Percentiles rank a stretch among this genome's conserved stretches.
These are phyloP conservation scores for Theobroma cacao DNA, from an alignment of 345 rosid species.

Conservation along the genomic window DNA sequence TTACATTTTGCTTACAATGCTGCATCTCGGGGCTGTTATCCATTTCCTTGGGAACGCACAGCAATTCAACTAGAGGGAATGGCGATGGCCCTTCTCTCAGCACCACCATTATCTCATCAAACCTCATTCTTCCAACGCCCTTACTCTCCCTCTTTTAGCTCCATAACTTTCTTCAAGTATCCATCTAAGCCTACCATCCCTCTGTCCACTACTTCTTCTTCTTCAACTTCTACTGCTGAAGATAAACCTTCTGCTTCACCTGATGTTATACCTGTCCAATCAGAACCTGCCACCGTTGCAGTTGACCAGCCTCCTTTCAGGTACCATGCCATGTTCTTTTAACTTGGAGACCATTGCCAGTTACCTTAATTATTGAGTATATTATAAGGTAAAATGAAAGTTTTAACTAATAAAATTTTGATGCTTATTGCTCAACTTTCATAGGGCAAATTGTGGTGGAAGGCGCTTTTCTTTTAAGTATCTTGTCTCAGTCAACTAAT, in stretches of 20 bases:
- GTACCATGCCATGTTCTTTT: slow-evolving; percentile 22
- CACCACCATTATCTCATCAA: slow-evolving; percentile 1
- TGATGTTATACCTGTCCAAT: slow-evolving; percentile 22
- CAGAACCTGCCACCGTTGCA: slow-evolving; percentile 21
- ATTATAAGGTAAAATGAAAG: background rate
- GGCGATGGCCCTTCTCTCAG: slow-evolving; percentile 8
- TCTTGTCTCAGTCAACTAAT: background rate
- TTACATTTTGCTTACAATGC: background rate
- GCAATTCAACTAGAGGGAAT: background rate
- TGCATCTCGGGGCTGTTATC: background rate
- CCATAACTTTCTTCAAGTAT: slow-evolving; percentile 19
- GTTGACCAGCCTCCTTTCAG: slow-evolving; percentile 34
- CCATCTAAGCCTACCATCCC: slow-evolving; percentile 33
- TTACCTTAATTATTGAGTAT: background rate
- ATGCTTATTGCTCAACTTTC: background rate
- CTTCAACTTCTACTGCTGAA: slow-evolving; percentile 39
- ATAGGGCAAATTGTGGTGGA: background rate
- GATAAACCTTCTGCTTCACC: slow-evolving; percentile 31
- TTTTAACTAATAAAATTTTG: background rate
- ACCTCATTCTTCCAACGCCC: slow-evolving; percentile 23
- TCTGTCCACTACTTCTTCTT: slow-evolving; percentile 32
- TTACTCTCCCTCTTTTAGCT: slow-evolving; percentile 21
- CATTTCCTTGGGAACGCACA: background rate
- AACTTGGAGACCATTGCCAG: background rate
- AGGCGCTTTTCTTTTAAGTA: background rate